Base-by-base conservation (phyloP, 1,284 basidiomycete species). In the Phenoliferia sp. region DNA sequence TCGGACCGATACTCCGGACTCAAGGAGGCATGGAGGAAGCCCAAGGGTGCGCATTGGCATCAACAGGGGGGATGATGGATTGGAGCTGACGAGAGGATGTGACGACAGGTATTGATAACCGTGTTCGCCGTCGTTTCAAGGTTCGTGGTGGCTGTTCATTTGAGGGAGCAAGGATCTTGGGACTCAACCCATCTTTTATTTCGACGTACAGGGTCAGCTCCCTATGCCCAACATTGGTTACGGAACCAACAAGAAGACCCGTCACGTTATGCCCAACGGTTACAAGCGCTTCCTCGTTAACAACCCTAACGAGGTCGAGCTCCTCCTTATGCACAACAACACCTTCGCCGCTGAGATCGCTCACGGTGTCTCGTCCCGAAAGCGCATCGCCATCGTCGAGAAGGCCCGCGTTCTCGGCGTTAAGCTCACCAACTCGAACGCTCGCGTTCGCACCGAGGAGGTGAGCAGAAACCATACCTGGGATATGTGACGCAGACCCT, bases 261-360 rank as follows among this genome's bases (percentile, higher is more conserved):
- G 92, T 73, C 94, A 96, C 81, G 84, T 95, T 69, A 89, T 95
- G 77, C 94, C 94, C 72, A 94, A 89, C 78, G 94, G 94, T 74
- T 85, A 91, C 80, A 95, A 67, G 66, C 61, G 67, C 82, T 88
- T 96, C 83, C 82, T 95, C 73, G 90, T 97, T 77, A 89, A 86
- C 85, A 97, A 96, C 82, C 85, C 90, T 67, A 85, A 88, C 79
- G 94, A 97, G 81, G 82, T 97, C 74, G 92, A 97, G 78, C 86
- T 97, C 76, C 87, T 97, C 71, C 83, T 97, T 67, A 94, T 97
- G 94, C 94, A 99, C 88, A 96, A 94, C 87, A 91, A 91, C 85
- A 90, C 85, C 78, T 99, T 90, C 80, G 90, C 94, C 69, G 96
- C 94, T 70, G 92, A 94, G 82, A 92, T 99, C 78, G 96, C 96